phyloP scores from a whole-genome alignment of 2,329 filamentous ascomycete genomes.

The Ophiostoma sp. region DNA sequence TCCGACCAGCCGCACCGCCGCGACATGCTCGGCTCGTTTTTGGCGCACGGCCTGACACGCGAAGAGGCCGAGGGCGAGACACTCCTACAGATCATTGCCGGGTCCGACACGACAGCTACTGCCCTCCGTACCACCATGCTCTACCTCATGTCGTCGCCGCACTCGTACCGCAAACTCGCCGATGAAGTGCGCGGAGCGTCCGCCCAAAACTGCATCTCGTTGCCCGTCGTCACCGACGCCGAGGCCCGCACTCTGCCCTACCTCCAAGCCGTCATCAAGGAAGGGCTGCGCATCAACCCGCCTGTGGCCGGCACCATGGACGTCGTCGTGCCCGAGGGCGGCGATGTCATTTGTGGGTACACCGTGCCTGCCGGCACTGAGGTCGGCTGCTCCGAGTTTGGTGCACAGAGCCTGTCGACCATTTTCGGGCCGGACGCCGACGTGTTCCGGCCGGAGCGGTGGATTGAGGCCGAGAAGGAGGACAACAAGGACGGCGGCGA shows the following conservation, averaged over 20 bases:
- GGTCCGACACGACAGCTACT: slow-evolving; percentile 37
- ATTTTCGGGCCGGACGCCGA: slow-evolving; percentile 43
- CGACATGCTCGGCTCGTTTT: slow-evolving; percentile 46
- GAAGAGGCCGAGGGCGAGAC: slow-evolving; percentile 48
- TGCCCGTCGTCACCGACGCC: slow-evolving; percentile 38
- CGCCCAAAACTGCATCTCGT: slow-evolving; percentile 33
- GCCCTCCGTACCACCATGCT: slow-evolving; percentile 34
- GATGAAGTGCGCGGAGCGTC: slow-evolving; percentile 42
- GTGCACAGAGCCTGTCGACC: slow-evolving; percentile 41
- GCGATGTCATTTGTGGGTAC: slow-evolving; percentile 42
- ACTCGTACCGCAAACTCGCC: slow-evolving; percentile 31
- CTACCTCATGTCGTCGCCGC: slow-evolving; percentile 33
- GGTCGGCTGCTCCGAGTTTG: slow-evolving; percentile 47
- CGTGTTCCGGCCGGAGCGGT: slow-evolving; percentile 48
- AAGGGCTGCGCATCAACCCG: slow-evolving; percentile 49
- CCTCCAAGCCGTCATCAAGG: slow-evolving; percentile 52
- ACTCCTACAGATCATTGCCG: slow-evolving; percentile 41
- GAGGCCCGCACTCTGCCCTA: slow-evolving; percentile 47
- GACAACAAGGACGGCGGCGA: neutral
- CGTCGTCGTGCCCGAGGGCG: slow-evolving; percentile 41
- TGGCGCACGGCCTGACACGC: slow-evolving; percentile 42
- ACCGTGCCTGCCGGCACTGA: slow-evolving; percentile 49
- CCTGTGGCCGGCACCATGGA: slow-evolving; percentile 41
- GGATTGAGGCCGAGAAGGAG: slow-evolving; percentile 40
- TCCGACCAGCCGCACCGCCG: slow-evolving; percentile 32